These are phyloP conservation scores for Drosera spatulata DNA, from an alignment of 179 eudicot species.

Conservation along the genomic window DNA sequence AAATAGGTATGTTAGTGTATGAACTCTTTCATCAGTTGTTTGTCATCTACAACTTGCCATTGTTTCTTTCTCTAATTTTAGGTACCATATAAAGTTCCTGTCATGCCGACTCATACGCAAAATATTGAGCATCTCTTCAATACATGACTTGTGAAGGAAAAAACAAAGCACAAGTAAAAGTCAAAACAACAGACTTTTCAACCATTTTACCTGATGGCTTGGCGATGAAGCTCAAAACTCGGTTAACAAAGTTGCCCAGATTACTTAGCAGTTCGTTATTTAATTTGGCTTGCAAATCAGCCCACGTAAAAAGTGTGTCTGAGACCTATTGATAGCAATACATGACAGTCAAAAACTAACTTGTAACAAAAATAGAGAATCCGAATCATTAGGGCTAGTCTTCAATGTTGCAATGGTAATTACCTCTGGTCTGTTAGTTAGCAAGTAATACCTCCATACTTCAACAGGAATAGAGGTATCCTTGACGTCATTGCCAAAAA, in stretches of 20 bases:
- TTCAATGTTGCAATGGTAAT: slow-evolving; percentile 1
- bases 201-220: slow-evolving; percentile 61
- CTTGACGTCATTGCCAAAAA: slow-evolving; percentile 96
- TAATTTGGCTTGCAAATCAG: slow-evolving; percentile 85
- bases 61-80: no score
- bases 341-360: slow-evolving; percentile 5
- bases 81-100: no score
- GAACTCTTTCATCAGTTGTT: no score
- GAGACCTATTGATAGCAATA: slow-evolving; percentile 49
- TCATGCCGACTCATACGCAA: not conserved
- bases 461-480: slow-evolving; percentile 88
- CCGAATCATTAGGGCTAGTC: not conserved
- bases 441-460: slow-evolving; percentile 96
- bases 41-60: no score
- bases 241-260: slow-evolving; percentile 85
- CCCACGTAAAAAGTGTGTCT: slow-evolving; percentile 88
- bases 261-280: slow-evolving; percentile 82
- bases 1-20: no score
- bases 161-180: not conserved
- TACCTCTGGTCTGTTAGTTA: slow-evolving; percentile 97
- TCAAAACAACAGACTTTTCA: not conserved
- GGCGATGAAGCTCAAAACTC: slow-evolving; percentile 93
- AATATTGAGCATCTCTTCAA: not conserved
- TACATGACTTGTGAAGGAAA: not conserved
- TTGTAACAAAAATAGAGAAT: not conserved